Evolutionary conservation across 192 early-diverging fungal genomes (phyloP).

Genomic region (Coemansia guatemalensis): DNA sequence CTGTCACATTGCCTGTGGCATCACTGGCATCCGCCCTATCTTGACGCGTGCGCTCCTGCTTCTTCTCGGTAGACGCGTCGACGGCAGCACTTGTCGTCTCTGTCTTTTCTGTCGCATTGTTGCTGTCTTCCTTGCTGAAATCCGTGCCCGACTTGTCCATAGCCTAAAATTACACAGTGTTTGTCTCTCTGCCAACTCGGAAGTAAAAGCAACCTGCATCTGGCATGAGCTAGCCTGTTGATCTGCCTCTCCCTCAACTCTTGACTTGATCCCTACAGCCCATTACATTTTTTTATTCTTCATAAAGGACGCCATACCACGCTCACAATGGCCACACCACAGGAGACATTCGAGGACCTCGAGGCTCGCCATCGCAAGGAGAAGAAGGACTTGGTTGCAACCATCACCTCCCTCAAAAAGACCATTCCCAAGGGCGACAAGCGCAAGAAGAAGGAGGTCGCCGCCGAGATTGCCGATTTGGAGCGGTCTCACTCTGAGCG

Average conservation of each 20-base stretch:
- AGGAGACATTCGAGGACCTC: slow-evolving; percentile 59
- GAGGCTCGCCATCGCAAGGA: slow-evolving; percentile 74
- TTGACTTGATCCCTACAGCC: background rate
- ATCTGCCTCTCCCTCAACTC: background rate
- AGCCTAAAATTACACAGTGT: background rate
- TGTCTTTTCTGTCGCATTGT: background rate
- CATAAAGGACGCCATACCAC: slow-evolving; percentile 2
- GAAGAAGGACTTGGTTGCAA: slow-evolving; percentile 67
- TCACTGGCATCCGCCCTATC: background rate
- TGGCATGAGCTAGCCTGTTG: background rate
- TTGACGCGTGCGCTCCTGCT: background rate
- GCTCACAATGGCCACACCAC: background rate
- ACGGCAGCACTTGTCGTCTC: background rate
- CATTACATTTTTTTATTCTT: background rate
- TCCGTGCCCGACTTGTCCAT: slow-evolving; percentile 5
- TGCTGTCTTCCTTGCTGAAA: background rate
- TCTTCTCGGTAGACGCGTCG: background rate
- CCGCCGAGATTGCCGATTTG: slow-evolving; percentile 63
- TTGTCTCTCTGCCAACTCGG: background rate
- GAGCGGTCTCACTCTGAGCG: slow-evolving; percentile 62
- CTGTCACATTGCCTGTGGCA: slow-evolving; percentile 1
- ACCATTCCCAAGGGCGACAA: slow-evolving; percentile 78
- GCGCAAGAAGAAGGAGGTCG: slow-evolving; percentile 83
- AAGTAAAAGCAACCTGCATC: background rate
- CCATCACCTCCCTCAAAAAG: slow-evolving; percentile 75